phyloP scores from a whole-genome alignment of 371 early-diverging fungal species.

The Parasitella parasitica region DNA sequence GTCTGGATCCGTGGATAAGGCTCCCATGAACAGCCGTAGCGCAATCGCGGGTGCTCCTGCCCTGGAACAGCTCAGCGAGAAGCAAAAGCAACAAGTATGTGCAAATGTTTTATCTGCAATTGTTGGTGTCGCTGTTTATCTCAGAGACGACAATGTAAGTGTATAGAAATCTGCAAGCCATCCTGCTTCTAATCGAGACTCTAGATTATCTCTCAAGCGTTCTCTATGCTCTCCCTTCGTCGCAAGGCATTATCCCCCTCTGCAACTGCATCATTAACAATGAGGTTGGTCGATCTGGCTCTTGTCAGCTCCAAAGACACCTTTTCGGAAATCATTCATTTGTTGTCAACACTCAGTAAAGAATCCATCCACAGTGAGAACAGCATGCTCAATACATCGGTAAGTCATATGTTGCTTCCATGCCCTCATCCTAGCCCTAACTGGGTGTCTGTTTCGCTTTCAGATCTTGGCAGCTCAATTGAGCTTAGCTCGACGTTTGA shows the following conservation, averaged over 20 bases:
- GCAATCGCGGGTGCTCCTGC: constrained; percentile 23
- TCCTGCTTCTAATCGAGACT: neutral
- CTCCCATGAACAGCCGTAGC: constrained; percentile 21
- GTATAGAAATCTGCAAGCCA: neutral
- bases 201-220: constrained; percentile 51
- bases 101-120: constrained; percentile 61
- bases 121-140: constrained; percentile 63
- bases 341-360: constrained; percentile 53
- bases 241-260: constrained; percentile 45
- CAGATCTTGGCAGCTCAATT: constrained; percentile 27
- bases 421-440: neutral
- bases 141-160: constrained; percentile 60
- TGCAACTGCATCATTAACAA: constrained; percentile 45
- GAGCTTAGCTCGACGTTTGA: constrained; percentile 54
- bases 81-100: constrained; percentile 54
- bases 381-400: constrained; percentile 44
- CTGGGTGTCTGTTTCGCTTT: neutral
- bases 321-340: constrained; percentile 45
- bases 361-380: constrained; percentile 51
- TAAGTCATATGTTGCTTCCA: neutral
- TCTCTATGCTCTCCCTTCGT: constrained; percentile 55
- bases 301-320: constrained; percentile 37
- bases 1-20: neutral
- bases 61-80: constrained; percentile 33
- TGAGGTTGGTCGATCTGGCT: constrained; percentile 51